Base-by-base conservation (phyloP, 169 alveolate species). In the Cryptosporidium baileyi region DNA sequence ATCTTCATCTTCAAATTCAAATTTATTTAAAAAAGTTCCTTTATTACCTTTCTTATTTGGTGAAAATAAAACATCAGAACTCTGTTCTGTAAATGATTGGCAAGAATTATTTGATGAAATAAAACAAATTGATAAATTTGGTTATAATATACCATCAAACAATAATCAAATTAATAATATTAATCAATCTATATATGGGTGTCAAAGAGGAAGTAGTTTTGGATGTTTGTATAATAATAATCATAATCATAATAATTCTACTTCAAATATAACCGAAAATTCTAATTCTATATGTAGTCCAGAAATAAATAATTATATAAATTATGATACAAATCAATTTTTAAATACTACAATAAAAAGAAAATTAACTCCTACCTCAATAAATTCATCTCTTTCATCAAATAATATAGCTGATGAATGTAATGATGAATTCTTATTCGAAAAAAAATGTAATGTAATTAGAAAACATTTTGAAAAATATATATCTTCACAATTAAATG, bases 381-480 rank as follows among this genome's bases (percentile, higher is more conserved):
- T 74, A 7, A 74, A 74, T 51, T 74, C 85, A 15, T 74, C 85
- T 13, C 49, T 74, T n/a, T 74, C 85, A 26, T 74, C 85, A 9
- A 51, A 74, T 57, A 74, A 74, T 41, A 9, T 9, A 7, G 85
- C 34, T 34, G 80, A 61, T 34, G 52, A 74, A 9, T 51, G 47
- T 32, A 47, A 40, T 41, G 85, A 74, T 22, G 85, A 74, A n/a
- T 54, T 34, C 17, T 17, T 54, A 36, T 24, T 40, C 54, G 85
- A 74, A 36, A 74, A 38, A 28, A 74, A 74, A 34, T 74, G 85
- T 57, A 57, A 22, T 40, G 32, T 61, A 38, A 54, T 74, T n/a
- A 51, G 85, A 41, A 74, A 45, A 34, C 85, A 74, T 36, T 57
- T 74, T 32, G 74, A 74, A 28, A 74, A 26, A 40, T 74, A 38